Base-by-base conservation (phyloP, 2,329 filamentous ascomycete genomes). In the Zymoseptoria tritici region DNA sequence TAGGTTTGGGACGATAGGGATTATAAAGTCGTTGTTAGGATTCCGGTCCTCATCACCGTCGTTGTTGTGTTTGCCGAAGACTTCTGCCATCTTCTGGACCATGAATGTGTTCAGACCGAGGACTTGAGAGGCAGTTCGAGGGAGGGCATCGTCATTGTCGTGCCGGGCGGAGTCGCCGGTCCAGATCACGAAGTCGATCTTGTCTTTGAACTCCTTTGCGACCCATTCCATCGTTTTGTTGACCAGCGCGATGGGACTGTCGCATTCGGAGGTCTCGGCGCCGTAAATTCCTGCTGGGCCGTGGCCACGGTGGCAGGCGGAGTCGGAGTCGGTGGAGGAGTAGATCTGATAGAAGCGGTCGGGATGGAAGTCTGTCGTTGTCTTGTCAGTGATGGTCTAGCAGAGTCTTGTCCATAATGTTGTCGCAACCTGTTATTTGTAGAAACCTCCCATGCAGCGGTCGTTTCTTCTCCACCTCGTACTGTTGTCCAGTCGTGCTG, bases 211-310 rank as follows among this genome's bases (percentile, higher is more conserved):
- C 58, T 74, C 64, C 16, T 69, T 60, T 20, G 85, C 80, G 56
- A 99, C 88, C 93, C 93, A 99, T 69, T 86, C 82, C 71, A 97
- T 90, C 0, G 93, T 97, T 68, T 90, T 88, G 73, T 97, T 89
- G 62, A 96, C 79, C 19, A 99, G 84, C 0, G 87, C 78, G 60
- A 86, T 76, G 0, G 94, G 93, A 2, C 90, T 84, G 76, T 99
- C 94, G 80, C 94, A 99, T 61, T 91, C 89, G 8, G 89, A 89
- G 0, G 86, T 91, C 74, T 94, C 90, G 58, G 91, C 87, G 69
- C 94, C 94, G 71, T 91, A 94, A 55, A 83, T 80, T 52, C 92
- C 93, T 7, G 93, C 89, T 5, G 84, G 78, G 11, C 94, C 94
- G 60, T 84, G 78, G 60, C 87, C 86, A 58, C 86, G 82, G 72